Evolutionary conservation across 768 basidiomycete species (phyloP).

Genomic region (Pisolithus sp.): DNA sequence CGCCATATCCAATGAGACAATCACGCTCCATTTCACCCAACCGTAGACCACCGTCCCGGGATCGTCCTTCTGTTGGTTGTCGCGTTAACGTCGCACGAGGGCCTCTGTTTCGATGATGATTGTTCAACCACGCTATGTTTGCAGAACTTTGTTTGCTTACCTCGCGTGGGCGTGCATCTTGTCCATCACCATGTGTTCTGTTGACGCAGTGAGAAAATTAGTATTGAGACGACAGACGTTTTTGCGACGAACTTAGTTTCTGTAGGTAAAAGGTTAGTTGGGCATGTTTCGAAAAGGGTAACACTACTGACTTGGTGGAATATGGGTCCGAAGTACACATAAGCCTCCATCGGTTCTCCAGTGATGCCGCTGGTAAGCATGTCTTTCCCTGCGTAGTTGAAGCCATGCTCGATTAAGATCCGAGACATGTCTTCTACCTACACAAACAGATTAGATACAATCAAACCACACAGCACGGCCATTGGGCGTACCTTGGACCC

Average conservation of each 20-base stretch:
- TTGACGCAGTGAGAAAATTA: conserved; percentile 11
- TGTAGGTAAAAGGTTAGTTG: conserved; percentile 25
- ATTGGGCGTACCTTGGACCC: conserved; percentile 73
- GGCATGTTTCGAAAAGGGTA: conserved; percentile 4
- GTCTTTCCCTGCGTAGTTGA: conserved; percentile 98
- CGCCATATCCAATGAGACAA: conserved; percentile 97
- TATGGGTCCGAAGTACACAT: conserved; percentile 98
- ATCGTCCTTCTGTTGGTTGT: conserved; percentile 97
- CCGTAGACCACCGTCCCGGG: conserved; percentile 93
- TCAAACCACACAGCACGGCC: conserved; percentile 1
- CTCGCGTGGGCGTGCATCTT: conserved; percentile 99
- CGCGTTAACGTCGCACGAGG: conserved; percentile 94
- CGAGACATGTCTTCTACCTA: conserved; percentile 98
- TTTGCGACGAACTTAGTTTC: conserved; percentile 79
- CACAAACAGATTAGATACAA: conserved; percentile 5
- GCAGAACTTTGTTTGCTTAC: conserved; percentile 35
- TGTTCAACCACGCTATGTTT: conserved; percentile 6
- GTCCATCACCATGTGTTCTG: conserved; percentile 99
- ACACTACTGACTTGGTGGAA: conserved; percentile 76
- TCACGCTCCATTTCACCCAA: conserved; percentile 99
- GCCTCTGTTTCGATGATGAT: conserved; percentile 48
- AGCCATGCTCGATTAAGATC: conserved; percentile 90
- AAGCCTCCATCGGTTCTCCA: conserved; percentile 92
- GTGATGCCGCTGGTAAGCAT: conserved; percentile 98
- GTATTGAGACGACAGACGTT: not conserved